Conservation (phyloP, 2,329 filamentous ascomycete genomes). For the Epicoccum nigrum region DNA sequence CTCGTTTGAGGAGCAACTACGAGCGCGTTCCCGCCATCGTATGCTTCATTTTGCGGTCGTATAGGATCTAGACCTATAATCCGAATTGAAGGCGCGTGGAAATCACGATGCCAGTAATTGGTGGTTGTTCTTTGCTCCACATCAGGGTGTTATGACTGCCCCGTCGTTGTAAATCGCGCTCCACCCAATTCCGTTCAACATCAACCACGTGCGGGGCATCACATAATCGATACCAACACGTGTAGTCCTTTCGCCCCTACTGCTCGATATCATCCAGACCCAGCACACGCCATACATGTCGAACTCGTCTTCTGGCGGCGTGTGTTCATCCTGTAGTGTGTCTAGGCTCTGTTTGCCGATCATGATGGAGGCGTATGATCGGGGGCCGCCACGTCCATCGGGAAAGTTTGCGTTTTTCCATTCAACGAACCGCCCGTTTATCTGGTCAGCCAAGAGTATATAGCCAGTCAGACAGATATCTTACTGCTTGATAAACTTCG, state of each 20-base stretch:
- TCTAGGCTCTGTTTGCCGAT: constrained; percentile 7
- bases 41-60: no score
- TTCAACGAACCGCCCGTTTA: not conserved
- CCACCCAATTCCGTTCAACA: constrained; percentile 1
- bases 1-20: no score
- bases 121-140: no score
- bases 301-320: constrained; percentile 6
- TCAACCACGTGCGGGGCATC: constrained; percentile 5
- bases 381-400: not conserved
- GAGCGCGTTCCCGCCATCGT: no score
- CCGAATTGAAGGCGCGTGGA: no score
- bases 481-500: constrained; percentile 2
- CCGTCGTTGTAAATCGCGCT: not conserved
- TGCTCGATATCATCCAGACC: constrained; percentile 8
- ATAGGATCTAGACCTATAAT: no score
- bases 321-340: constrained; percentile 5
- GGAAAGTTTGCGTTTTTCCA: constrained; percentile 6
- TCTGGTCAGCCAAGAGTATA: not conserved
- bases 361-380: constrained; percentile 5
- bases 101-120: no score
- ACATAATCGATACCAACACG: constrained; percentile 5
- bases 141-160: not conserved
- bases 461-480: not conserved
- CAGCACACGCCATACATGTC: constrained; percentile 5
- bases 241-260: constrained; percentile 2